Conservation (phyloP, 2,329 filamentous ascomycete species). For the Byssoonygena ceratinophila region DNA sequence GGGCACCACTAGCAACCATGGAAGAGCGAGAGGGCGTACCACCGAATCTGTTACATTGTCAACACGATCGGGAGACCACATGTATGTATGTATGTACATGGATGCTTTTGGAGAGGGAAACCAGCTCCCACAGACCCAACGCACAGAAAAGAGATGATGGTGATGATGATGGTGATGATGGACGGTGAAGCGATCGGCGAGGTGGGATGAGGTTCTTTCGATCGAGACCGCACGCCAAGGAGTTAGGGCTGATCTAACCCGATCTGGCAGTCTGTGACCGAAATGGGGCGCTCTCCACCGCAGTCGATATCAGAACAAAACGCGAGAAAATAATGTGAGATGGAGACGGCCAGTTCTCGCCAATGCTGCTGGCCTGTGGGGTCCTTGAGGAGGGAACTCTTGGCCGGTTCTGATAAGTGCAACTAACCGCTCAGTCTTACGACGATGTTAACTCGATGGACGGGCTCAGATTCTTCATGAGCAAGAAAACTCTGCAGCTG, state of each 20-base stretch:
- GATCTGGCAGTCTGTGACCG: background rate
- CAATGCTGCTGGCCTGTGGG: background rate
- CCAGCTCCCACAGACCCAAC: no score
- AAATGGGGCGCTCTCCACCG: background rate
- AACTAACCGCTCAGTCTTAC: no score
- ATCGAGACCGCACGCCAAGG: background rate
- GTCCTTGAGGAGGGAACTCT: background rate
- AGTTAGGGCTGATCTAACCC: slow-evolving; percentile 4
- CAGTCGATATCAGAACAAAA: background rate
- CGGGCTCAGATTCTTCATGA: no score
- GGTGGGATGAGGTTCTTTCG: background rate
- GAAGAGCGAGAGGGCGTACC: background rate
- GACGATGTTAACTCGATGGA: no score
- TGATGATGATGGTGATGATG: background rate
- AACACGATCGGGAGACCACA: background rate
- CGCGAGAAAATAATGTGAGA: background rate
- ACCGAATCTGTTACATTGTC: slow-evolving; percentile 27
- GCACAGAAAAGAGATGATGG: no score
- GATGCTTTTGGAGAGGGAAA: no score
- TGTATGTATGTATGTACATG: no score
- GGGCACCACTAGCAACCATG: background rate
- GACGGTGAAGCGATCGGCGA: background rate
- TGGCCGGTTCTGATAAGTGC: background rate
- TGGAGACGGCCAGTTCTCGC: background rate
- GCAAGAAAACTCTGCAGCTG: no score